Percentiles rank a stretch among this genome's conserved stretches.
phyloP scores from a whole-genome alignment of 2,329 filamentous ascomycete genomes.

The Paracorniculantispora psalliotae region DNA sequence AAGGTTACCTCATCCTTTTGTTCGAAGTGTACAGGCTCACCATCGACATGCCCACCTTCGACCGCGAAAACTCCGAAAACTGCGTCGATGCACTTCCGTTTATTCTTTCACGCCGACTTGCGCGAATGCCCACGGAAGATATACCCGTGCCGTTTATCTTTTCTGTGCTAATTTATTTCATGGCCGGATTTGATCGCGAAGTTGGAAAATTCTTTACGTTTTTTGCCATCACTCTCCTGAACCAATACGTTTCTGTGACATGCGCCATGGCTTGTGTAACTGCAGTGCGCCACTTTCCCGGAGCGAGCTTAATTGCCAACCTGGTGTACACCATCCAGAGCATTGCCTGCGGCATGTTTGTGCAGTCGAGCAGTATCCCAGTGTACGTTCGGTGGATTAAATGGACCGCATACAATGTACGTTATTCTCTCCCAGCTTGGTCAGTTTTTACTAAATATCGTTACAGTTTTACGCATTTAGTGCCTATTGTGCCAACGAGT shows the following conservation, averaged over 20 bases:
- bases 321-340: conserved; percentile 68
- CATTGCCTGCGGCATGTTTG: conserved; percentile 71
- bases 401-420: conserved; percentile 56
- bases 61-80: conserved; percentile 68
- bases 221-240: conserved; percentile 61
- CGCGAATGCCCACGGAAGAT: conserved; percentile 66
- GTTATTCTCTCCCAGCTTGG: too few relatives aligned
- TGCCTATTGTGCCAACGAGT: conserved; percentile 68
- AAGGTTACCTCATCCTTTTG: conserved; percentile 70
- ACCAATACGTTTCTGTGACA: conserved; percentile 69
- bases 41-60: conserved; percentile 69
- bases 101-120: conserved; percentile 63
- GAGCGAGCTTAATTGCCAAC: conserved; percentile 68
- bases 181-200: conserved; percentile 65
- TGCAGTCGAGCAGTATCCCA: conserved; percentile 67
- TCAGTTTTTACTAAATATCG: too few relatives aligned
- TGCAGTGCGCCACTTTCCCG: conserved; percentile 61
- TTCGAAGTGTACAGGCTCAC: conserved; percentile 74
- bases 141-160: conserved; percentile 68
- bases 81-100: conserved; percentile 67
- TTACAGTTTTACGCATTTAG: conserved; percentile 64
- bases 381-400: conserved; percentile 77
- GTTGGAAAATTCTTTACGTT: conserved; percentile 66
- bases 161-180: conserved; percentile 70
- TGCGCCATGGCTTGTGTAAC: conserved; percentile 66